Percentiles rank a stretch among this genome's conserved stretches.
Evolutionary conservation across 2,329 filamentous ascomycete genomes (phyloP).

Genomic region (Cylindrodendrum hubeiense): DNA sequence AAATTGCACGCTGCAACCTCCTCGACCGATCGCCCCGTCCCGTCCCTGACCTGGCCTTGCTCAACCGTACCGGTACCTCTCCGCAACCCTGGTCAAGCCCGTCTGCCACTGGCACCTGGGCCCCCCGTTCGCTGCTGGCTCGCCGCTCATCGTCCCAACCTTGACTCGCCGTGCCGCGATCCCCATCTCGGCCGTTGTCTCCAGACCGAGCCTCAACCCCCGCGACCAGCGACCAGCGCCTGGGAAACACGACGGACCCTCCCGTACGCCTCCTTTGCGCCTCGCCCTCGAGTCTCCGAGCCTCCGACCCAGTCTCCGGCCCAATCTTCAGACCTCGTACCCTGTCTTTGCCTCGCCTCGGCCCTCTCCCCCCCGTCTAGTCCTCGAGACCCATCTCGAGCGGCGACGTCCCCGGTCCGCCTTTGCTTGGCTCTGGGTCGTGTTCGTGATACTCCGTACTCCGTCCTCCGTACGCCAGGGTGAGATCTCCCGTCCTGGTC

Average conservation of each 20-base stretch:
- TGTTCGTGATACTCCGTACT: conserved; percentile 38
- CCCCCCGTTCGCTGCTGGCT: conserved; percentile 36
- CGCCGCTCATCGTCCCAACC: conserved; percentile 34
- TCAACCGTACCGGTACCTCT: conserved; percentile 24
- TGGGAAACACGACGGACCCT: conserved; percentile 31
- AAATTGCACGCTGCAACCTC: conserved; percentile 28
- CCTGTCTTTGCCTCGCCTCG: conserved; percentile 26
- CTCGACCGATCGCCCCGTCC: conserved; percentile 23
- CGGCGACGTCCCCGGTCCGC: conserved; percentile 43
- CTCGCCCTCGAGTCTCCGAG: conserved; percentile 1
- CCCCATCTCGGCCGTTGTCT: conserved; percentile 42
- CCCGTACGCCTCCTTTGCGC: conserved; percentile 31
- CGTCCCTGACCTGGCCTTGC: conserved; percentile 16
- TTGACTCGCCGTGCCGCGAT: conserved; percentile 26
- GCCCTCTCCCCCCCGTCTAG: conserved; percentile 26
- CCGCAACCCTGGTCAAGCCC: conserved; percentile 16
- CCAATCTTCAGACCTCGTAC: conserved; percentile 4
- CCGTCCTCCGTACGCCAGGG: conserved; percentile 37
- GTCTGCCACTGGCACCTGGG: conserved; percentile 37
- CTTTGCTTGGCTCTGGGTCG: conserved; percentile 36
- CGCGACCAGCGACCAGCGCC: conserved; percentile 36
- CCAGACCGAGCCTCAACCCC: conserved; percentile 45
- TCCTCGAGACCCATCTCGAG: conserved; percentile 40
- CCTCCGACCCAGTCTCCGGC: not conserved
- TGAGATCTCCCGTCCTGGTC: conserved; percentile 30